Evolutionary conservation across 495 filamentous ascomycete genomes (phyloP).

Genomic region (Aeminium ludgeri): DNA sequence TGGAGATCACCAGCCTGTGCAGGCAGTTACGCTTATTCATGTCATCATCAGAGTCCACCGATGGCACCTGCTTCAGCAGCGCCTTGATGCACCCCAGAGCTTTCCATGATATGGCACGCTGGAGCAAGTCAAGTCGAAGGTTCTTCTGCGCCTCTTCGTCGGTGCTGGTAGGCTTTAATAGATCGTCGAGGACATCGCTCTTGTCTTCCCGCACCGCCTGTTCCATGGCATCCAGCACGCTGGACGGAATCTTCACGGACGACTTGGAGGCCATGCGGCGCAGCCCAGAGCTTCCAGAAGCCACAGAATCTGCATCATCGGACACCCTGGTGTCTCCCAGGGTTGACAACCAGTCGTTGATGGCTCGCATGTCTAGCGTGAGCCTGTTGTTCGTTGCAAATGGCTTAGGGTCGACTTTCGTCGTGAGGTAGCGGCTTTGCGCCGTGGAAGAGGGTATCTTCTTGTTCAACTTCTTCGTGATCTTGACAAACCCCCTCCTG

Average conservation of each 20-base stretch:
- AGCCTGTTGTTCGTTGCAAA: conserved; percentile 67
- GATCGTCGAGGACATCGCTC: conserved; percentile 37
- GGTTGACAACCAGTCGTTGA: conserved; percentile 82
- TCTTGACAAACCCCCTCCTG: conserved; percentile 84
- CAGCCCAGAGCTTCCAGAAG: conserved; percentile 41
- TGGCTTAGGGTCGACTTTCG: conserved; percentile 67
- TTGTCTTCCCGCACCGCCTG: conserved; percentile 64
- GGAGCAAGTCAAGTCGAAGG: conserved; percentile 61
- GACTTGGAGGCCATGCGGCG: conserved; percentile 53
- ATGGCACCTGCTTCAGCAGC: conserved; percentile 47
- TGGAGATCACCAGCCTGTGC: conserved; percentile 77
- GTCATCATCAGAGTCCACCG: conserved; percentile 71
- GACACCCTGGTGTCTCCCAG: conserved; percentile 52
- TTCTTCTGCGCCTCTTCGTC: conserved; percentile 36
- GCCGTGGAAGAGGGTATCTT: conserved; percentile 55
- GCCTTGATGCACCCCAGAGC: conserved; percentile 49
- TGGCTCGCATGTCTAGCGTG: conserved; percentile 46
- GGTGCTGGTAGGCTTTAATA: conserved; percentile 27
- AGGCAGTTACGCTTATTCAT: conserved; percentile 88
- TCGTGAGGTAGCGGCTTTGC: conserved; percentile 66
- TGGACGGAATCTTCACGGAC: conserved; percentile 48
- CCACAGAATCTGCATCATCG: conserved; percentile 49
- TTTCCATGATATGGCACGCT: conserved; percentile 61
- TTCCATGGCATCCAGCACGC: conserved; percentile 55
- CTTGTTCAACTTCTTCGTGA: conserved; percentile 95